phyloP scores from a whole-genome alignment of 345 rosid genomes.

The Lumnitzera littorea region DNA sequence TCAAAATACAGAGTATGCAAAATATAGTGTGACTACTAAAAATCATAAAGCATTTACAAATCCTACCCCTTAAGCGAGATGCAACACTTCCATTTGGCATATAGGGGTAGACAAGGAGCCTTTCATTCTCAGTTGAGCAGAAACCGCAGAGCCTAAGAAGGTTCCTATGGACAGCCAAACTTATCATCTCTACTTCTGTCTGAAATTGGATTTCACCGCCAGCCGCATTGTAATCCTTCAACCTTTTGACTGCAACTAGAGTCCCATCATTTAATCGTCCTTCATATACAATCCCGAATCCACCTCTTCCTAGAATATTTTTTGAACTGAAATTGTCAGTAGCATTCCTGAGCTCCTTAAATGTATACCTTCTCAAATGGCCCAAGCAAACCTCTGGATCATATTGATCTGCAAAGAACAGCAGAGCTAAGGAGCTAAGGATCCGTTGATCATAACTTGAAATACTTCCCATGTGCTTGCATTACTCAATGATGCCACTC shows the following conservation, averaged over 20 bases:
- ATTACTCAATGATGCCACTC: too few species aligned
- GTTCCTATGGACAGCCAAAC: slow-evolving; percentile 94
- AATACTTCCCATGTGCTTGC: neutral
- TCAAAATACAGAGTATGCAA: too few species aligned
- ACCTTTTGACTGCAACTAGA: slow-evolving; percentile 92
- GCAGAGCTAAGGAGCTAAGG: slow-evolving; percentile 4
- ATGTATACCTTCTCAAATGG: slow-evolving; percentile 75
- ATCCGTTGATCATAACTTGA: neutral
- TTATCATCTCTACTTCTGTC: slow-evolving; percentile 93
- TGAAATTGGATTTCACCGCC: slow-evolving; percentile 98
- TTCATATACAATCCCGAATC: slow-evolving; percentile 92
- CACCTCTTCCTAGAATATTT: slow-evolving; percentile 88
- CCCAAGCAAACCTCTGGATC: slow-evolving; percentile 87
- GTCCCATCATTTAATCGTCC: slow-evolving; percentile 72
- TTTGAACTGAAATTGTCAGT: slow-evolving; percentile 82
- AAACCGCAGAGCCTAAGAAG: slow-evolving; percentile 95
- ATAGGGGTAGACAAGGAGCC: slow-evolving; percentile 91
- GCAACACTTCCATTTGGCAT: slow-evolving; percentile 98
- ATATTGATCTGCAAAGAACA: slow-evolving; percentile 61
- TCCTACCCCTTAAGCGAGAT: slow-evolving; percentile 78
- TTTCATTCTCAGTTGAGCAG: slow-evolving; percentile 82
- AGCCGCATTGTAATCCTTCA: slow-evolving; percentile 77
- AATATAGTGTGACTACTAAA: neutral
- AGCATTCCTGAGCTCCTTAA: slow-evolving; percentile 87
- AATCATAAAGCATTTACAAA: neutral